Percentiles rank a stretch among this genome's conserved stretches.
Conservation (phyloP, 495 filamentous ascomycete genomes). For the Penicillium waksmanii region DNA sequence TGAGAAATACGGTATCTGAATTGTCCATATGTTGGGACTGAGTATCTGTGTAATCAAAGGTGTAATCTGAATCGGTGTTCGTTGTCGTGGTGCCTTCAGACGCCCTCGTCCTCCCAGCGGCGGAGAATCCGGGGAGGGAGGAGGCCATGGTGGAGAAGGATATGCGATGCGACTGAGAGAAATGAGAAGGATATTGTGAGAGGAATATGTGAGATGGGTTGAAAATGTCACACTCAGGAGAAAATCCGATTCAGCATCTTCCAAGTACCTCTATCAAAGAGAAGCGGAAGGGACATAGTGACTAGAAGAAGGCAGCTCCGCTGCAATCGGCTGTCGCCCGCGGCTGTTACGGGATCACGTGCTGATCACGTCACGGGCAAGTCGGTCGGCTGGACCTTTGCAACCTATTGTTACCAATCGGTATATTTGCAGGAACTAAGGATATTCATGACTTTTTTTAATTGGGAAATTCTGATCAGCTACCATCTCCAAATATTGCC, state of each 20-base stretch:
- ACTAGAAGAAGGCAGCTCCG: conserved; percentile 1
- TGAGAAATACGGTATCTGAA: conserved; percentile 48
- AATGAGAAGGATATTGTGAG: background rate
- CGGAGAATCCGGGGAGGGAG: conserved; percentile 41
- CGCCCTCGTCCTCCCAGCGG: conserved; percentile 34
- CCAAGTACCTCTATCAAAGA: background rate
- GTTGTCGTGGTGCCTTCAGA: conserved; percentile 34
- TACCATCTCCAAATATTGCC: too few species aligned
- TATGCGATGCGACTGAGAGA: background rate
- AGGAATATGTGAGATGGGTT: background rate
- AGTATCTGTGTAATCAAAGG: conserved; percentile 9
- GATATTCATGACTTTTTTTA: too few species aligned
- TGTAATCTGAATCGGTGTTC: conserved; percentile 23
- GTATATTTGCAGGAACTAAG: too few species aligned
- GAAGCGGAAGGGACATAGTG: background rate
- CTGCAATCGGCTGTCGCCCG: conserved; percentile 4
- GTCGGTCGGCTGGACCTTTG: too few species aligned
- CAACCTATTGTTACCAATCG: too few species aligned
- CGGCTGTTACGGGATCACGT: conserved; percentile 1
- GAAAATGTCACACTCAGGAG: conserved; percentile 2
- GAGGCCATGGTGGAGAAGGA: conserved; percentile 39
- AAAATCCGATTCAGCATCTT: conserved; percentile 15
- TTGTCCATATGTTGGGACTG: conserved; percentile 35
- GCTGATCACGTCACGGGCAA: background rate
- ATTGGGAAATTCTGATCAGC: too few species aligned